Conservation (phyloP, 2,329 filamentous ascomycete genomes). For the Penicillium expansum region DNA sequence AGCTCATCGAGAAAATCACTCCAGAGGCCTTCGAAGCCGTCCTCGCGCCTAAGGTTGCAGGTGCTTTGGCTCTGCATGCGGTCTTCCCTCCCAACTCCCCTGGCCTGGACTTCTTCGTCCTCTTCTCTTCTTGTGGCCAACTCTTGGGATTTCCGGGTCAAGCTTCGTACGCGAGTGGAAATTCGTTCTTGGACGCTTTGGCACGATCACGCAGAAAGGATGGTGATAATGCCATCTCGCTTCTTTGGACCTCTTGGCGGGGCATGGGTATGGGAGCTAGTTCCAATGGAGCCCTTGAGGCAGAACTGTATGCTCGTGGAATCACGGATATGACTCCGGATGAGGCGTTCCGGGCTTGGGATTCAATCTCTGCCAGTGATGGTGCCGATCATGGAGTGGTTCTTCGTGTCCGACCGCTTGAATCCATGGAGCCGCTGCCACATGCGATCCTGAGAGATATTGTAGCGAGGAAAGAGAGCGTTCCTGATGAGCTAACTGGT, state of each 20-base stretch:
- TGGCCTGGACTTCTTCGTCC: background rate
- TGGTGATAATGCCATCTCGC: background rate
- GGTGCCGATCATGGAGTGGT: conserved; percentile 43
- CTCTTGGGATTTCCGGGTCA: background rate
- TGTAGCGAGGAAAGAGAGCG: background rate
- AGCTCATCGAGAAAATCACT: background rate
- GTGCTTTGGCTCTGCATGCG: background rate
- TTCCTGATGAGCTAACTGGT: background rate
- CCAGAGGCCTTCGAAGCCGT: background rate
- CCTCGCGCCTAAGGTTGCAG: background rate
- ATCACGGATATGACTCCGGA: background rate
- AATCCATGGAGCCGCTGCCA: conserved; percentile 30
- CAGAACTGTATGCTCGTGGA: background rate
- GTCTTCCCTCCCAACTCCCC: background rate
- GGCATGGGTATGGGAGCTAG: background rate
- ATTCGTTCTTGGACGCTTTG: background rate
- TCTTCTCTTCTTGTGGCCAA: background rate
- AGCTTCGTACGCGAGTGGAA: background rate
- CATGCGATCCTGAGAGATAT: conserved; percentile 15
- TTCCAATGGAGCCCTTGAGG: background rate
- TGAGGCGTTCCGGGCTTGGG: background rate
- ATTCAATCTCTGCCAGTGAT: conserved; percentile 29
- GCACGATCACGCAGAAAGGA: background rate
- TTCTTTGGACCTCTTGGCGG: background rate
- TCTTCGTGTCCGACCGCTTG: conserved; percentile 32